Conservation (phyloP, 1,284 basidiomycete species). For the Limonomyces culmigenus region DNA sequence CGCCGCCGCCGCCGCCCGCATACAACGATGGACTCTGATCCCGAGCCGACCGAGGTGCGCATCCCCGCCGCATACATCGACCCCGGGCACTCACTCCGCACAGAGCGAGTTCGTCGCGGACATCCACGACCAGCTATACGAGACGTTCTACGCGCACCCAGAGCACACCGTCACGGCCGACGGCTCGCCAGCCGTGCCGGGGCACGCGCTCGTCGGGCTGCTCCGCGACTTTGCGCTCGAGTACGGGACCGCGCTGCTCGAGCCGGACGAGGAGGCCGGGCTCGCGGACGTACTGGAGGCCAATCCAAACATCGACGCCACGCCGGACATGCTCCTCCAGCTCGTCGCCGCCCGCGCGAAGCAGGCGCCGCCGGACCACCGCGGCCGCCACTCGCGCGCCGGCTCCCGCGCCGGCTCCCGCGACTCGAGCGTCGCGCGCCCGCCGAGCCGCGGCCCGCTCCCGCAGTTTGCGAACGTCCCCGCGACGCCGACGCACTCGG, state of each 20-base stretch:
- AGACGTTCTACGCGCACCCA: slow-evolving; percentile 48
- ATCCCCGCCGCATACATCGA: too few relatives aligned
- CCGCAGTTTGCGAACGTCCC: slow-evolving; percentile 13
- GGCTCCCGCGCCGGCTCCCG: too few relatives aligned
- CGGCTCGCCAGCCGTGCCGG: slow-evolving; percentile 45
- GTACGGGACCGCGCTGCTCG: slow-evolving; percentile 39
- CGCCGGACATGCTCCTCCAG: slow-evolving; percentile 43
- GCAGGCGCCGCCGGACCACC: slow-evolving; percentile 6
- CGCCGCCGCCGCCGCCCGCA: too few relatives aligned
- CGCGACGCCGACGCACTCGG: slow-evolving; percentile 17
- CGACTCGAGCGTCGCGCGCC: slow-evolving; percentile 11
- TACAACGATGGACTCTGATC: too few relatives aligned
- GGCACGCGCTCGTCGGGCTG: slow-evolving; percentile 47
- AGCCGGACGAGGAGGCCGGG: slow-evolving; percentile 35
- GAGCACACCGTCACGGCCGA: slow-evolving; percentile 33
- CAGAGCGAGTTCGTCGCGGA: slow-evolving; percentile 48
- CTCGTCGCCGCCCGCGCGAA: slow-evolving; percentile 50
- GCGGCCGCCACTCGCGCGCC: slow-evolving; percentile 8
- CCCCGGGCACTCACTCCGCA: too few relatives aligned
- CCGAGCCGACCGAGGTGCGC: too few relatives aligned
- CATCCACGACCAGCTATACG: slow-evolving; percentile 47
- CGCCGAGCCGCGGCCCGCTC: slow-evolving; percentile 24
- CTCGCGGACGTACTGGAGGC: slow-evolving; percentile 34
- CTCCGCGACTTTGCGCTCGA: slow-evolving; percentile 40
- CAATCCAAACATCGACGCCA: slow-evolving; percentile 50